Evolutionary conservation across 2,329 filamentous ascomycete species (phyloP).

Genomic region (Venturia nashicola): DNA sequence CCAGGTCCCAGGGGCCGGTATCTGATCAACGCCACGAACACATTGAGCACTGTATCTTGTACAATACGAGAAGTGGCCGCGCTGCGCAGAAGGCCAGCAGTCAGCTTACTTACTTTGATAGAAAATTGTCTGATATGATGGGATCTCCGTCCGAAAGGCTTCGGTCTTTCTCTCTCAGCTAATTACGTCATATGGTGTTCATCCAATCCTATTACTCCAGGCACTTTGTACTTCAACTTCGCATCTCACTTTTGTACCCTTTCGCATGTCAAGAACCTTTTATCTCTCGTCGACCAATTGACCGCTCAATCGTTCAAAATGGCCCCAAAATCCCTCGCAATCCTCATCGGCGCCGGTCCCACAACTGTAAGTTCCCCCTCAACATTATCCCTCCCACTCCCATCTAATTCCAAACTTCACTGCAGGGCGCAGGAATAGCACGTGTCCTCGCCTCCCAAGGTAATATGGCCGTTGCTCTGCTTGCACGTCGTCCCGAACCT

Average conservation of each 20-base stretch:
- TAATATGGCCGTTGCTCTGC: conserved; percentile 43
- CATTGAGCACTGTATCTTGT: neutral
- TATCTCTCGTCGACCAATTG: neutral
- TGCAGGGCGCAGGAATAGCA: conserved; percentile 42
- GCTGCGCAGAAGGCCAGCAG: neutral
- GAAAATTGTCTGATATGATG: neutral
- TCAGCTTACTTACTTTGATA: neutral
- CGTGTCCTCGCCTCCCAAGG: conserved; percentile 40
- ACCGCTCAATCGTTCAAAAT: conserved; percentile 11
- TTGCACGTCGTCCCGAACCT: conserved; percentile 36
- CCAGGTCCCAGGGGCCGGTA: neutral
- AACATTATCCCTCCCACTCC: neutral
- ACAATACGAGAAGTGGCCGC: neutral
- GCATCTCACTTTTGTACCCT: neutral
- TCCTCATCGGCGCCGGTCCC: conserved; percentile 22
- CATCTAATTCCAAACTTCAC: neutral
- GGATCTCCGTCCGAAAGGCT: neutral
- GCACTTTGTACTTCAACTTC: neutral
- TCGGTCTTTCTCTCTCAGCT: neutral
- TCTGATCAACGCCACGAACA: neutral
- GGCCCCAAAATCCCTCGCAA: conserved; percentile 20
- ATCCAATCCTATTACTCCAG: neutral
- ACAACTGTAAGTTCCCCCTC: conserved; percentile 16
- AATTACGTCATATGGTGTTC: conserved; percentile 1
- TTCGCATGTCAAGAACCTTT: neutral